Base-by-base conservation (phyloP, 2,329 filamentous ascomycete genomes). In the Fusarium brevicatenulatum region DNA sequence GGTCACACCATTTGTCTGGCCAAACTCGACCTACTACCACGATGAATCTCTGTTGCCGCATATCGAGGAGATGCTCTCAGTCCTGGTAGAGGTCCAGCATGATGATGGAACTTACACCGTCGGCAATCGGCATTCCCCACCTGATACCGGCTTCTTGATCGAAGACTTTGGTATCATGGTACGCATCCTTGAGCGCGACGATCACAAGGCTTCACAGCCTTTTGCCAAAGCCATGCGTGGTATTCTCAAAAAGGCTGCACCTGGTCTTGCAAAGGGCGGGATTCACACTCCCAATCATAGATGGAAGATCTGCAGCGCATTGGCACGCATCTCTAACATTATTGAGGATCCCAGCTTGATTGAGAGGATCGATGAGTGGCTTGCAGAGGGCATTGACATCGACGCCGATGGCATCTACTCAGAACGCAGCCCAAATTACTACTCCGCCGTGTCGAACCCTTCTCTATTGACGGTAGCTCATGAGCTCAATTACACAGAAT, bases 251-350 rank as follows among this genome's bases (percentile, higher is more conserved):
- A 68, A 68, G 18, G 66, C 66, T 9, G 64, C 44, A 0, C 57
- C 56, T 9, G 66, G 66, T 23, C 66, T 68, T 7, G 47, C 49
- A 3, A 68, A 68, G 8, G 66, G 66, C 1, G 66, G 66, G 2
- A 55, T 68, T 1, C 66, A 68, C 21, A 68, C 66, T 1, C 66
- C 66, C 1, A 68, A 68, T 8, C 66, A 68, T 4, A 40, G 64
- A 40, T 68, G 66, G 66, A 68, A 68, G 37, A 68, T 68, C 5
- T 68, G 66, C 18, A 68, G 64, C 19, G 66, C 66, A 2, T n/a
- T 68, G 9, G 64, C 66, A 1, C 55, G 66, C 9, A 68, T 68
- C n/a, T 68, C 64, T 2, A 36, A 19, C 21, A 68, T 68, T 4
- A 68, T 43, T 0, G 47, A 39, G 0, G 59, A 63, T 3, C 25